Base-by-base conservation (phyloP, 164 flowering plant species). In the Chimonanthus salicifolius region DNA sequence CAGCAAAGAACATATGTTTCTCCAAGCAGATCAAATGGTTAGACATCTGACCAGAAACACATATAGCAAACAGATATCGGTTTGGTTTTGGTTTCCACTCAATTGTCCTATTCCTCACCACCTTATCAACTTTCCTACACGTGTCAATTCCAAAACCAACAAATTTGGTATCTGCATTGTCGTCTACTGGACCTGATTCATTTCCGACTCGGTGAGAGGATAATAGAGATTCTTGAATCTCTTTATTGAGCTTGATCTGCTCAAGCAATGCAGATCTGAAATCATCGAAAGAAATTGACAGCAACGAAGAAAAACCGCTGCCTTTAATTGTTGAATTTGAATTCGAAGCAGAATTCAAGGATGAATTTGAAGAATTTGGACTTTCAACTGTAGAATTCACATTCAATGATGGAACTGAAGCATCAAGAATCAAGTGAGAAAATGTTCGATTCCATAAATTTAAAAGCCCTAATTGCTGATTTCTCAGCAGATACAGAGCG, bases 1-100 rank as follows among this genome's bases (percentile, higher is more conserved):
- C 97, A 0, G 99, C 99, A 62, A 96, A 94, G 76, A 94, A 92
- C 92, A 96, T 94, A 78, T 96, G 99, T 77, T 96, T 96, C 84
- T 94, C 94, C 45, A 96, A 79, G 71, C 99, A 96, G 74, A 94
- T 92, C 87, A 96, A 85, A 80, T 90, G 98, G 80, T 96, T 96
- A 2, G 97, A 92, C 99, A 94, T 96, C 76, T 96, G 98, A n/a
- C 99, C 98, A 1, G 98, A 94, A 13, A 87, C 48, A 72, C 98
- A 94, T 20, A 94, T 85, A 0, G 97, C 93, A 72, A 94, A 85
- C 81, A 96, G 80, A 72, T 79, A 96, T 82, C 87, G 91, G 71
- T 85, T 67, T 1, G 83, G 46, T 62, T 76, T 88, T 0, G 97
- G 98, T 51, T 87, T 90, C 99, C 99, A 96, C 68, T 92, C 93